Evolutionary conservation across 2,329 filamentous ascomycete species (phyloP).

Genomic region (Cryphonectria naterciae): DNA sequence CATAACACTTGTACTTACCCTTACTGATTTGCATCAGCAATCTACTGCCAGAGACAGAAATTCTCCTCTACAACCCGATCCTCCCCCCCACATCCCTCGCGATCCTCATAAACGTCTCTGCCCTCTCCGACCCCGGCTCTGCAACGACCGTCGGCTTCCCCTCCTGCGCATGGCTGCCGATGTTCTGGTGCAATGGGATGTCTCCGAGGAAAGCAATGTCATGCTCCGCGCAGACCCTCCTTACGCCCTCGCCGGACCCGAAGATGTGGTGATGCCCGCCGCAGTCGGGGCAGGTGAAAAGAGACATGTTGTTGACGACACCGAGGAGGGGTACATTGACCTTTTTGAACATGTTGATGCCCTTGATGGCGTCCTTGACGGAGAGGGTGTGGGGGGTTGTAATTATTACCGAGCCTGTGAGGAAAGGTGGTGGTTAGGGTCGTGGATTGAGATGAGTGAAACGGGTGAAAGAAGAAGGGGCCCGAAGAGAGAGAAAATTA

Average conservation of each 20-base stretch:
- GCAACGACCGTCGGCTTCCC: conserved; percentile 90
- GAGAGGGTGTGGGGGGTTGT: conserved; percentile 94
- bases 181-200: conserved; percentile 82
- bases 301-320: conserved; percentile 89
- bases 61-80: conserved; percentile 42
- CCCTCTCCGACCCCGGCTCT: conserved; percentile 76
- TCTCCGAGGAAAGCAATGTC: conserved; percentile 83
- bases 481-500: too few relatives aligned
- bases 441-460: background rate
- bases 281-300: conserved; percentile 82
- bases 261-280: conserved; percentile 76
- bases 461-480: background rate
- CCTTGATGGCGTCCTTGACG: conserved; percentile 87
- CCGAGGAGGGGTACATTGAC: conserved; percentile 81
- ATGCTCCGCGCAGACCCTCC: conserved; percentile 70
- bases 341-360: conserved; percentile 90
- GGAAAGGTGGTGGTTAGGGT: conserved; percentile 10
- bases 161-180: conserved; percentile 84
- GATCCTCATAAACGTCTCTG: conserved; percentile 72
- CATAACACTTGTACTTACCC: background rate
- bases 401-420: conserved; percentile 75
- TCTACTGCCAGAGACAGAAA: background rate
- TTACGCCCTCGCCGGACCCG: conserved; percentile 67
- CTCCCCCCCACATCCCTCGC: conserved; percentile 59
- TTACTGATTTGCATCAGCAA: background rate